phyloP scores from a whole-genome alignment of 176 grass and related monocot genomes.

The Oryza coarctata region DNA sequence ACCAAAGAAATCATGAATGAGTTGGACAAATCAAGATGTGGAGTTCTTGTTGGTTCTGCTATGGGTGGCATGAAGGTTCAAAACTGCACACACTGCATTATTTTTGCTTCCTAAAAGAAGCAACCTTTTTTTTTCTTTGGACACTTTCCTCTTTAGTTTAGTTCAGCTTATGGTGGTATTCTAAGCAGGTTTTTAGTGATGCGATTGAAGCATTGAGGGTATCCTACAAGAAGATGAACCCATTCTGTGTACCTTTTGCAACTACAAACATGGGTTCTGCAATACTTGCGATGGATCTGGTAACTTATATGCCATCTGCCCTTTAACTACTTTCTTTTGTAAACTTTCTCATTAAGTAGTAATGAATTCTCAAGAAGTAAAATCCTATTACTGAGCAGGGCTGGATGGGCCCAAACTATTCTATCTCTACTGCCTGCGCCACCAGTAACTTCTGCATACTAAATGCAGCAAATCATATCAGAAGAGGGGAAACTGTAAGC shows the following conservation, averaged over 20 bases:
- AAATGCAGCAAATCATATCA: conserved; percentile 95
- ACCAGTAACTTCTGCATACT: conserved; percentile 99
- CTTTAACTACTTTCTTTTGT: conserved; percentile 26
- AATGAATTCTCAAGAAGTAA: conserved; percentile 13
- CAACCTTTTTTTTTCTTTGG: neutral
- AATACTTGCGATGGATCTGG: conserved; percentile 99
- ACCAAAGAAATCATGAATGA: conserved; percentile 80
- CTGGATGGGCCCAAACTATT: conserved; percentile 99
- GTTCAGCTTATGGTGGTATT: conserved; percentile 24
- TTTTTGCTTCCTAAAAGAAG: neutral
- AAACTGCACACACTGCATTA: neutral
- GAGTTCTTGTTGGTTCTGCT: conserved; percentile 92
- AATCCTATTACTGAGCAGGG: conserved; percentile 47
- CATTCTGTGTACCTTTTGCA: conserved; percentile 98
- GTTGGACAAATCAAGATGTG: conserved; percentile 88
- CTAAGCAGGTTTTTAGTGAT: conserved; percentile 86
- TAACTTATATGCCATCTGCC: conserved; percentile 30
- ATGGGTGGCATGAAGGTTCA: conserved; percentile 98
- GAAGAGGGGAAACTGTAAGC: conserved; percentile 84
- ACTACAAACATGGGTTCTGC: conserved; percentile 99
- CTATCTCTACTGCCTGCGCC: conserved; percentile 96
- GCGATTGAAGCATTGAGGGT: conserved; percentile 93
- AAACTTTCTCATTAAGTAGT: conserved; percentile 13
- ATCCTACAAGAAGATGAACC: conserved; percentile 98
- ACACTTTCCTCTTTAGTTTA: conserved; percentile 13